A percentile compares a stretch with the other conserved stretches of the same genome.
Evolutionary conservation across 306 rosid genomes (phyloP).

Genomic region (Casuarina equisetifolia): DNA sequence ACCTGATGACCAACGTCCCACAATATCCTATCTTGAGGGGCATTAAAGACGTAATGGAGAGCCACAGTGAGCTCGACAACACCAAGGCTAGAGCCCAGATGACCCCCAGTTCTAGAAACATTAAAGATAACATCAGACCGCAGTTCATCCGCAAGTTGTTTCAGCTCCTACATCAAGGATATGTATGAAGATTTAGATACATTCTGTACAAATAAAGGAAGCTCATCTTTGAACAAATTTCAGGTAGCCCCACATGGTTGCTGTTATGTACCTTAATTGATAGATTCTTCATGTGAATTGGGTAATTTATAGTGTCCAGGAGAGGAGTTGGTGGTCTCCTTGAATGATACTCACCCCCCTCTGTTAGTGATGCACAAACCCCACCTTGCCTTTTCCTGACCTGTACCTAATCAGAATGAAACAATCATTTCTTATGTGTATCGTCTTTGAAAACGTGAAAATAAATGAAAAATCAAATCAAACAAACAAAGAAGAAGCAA

Average conservation of each 20-base stretch:
- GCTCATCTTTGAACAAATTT: slow-evolving; percentile 6
- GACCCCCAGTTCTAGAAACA: slow-evolving; percentile 97
- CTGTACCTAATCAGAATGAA: slow-evolving; percentile 40
- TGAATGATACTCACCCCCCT: slow-evolving; percentile 64
- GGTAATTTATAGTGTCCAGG: slow-evolving; percentile 82
- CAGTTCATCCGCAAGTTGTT: slow-evolving; percentile 85
- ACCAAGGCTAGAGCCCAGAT: slow-evolving; percentile 93
- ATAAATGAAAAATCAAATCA: slow-evolving; percentile 1
- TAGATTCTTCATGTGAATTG: slow-evolving; percentile 94
- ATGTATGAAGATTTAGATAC: neutral
- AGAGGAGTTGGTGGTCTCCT: slow-evolving; percentile 92
- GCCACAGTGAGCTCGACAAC: slow-evolving; percentile 98
- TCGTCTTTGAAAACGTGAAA: slow-evolving; percentile 4
- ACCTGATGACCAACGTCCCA: slow-evolving; percentile 99
- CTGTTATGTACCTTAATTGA: slow-evolving; percentile 65
- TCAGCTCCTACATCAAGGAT: slow-evolving; percentile 66
- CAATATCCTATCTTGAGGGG: slow-evolving; percentile 80
- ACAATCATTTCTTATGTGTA: slow-evolving; percentile 30
- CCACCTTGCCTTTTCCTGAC: slow-evolving; percentile 52
- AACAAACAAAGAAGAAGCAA: neutral
- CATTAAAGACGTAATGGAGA: slow-evolving; percentile 86
- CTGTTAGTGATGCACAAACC: slow-evolving; percentile 76
- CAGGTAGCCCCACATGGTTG: neutral
- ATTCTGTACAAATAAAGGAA: slow-evolving; percentile 1
- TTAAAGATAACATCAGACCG: slow-evolving; percentile 94